Conservation (phyloP, 441 rosid genomes). For the Euphorbia corollata region DNA sequence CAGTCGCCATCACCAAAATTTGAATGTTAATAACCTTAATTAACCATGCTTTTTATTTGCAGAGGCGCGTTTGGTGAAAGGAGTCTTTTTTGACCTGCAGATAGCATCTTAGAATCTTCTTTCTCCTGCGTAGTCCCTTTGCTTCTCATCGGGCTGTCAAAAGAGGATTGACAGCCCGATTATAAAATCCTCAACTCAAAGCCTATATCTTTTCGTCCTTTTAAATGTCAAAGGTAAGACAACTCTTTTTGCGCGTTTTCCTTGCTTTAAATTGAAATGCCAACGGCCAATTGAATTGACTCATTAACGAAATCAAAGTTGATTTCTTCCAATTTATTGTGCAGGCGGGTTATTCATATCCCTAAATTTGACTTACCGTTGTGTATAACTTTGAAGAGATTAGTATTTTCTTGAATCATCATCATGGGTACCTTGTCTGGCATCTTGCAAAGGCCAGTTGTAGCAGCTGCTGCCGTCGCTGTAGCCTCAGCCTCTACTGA, state of each 20-base stretch:
- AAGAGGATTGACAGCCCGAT: constrained; percentile 32
- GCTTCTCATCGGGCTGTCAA: constrained; percentile 32
- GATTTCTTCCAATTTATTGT: constrained; percentile 1
- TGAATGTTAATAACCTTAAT: not conserved
- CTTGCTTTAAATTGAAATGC: not conserved
- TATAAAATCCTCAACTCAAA: not conserved
- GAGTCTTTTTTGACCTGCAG: not conserved
- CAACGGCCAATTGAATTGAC: not conserved
- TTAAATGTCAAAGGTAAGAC: not conserved
- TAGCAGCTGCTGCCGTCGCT: constrained; percentile 69
- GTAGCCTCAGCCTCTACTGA: constrained; percentile 69
- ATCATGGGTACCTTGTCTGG: constrained; percentile 73
- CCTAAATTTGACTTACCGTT: constrained; percentile 19
- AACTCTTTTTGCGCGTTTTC: not conserved
- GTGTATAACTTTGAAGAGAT: constrained; percentile 25
- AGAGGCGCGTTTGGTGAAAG: constrained; percentile 12
- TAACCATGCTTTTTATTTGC: constrained; percentile 6
- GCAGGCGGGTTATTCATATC: constrained; percentile 25
- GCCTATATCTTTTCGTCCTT: not conserved
- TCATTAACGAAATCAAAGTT: not conserved
- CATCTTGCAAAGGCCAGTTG: constrained; percentile 67
- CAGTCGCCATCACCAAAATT: not conserved
- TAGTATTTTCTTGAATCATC: constrained; percentile 23
- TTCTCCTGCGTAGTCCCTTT: constrained; percentile 13
- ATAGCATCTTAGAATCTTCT: constrained; percentile 11